Evolutionary conservation across 2,329 filamentous ascomycete genomes (phyloP).

Genomic region (Fusarium heterosporum): DNA sequence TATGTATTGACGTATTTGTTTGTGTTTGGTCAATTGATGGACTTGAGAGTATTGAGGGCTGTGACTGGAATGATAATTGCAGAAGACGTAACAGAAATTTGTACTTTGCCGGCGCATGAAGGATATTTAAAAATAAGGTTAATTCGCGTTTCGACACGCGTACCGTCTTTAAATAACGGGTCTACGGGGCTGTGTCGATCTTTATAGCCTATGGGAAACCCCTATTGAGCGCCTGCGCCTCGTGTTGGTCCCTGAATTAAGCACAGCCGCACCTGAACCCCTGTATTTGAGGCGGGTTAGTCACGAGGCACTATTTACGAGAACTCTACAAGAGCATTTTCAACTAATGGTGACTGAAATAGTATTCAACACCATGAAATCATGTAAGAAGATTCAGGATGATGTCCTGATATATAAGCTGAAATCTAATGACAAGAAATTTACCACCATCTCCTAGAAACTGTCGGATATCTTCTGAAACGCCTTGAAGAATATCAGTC

Average conservation of each 20-base stretch:
- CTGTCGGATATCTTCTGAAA: no score
- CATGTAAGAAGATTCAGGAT: no score
- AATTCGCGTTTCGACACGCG: constrained; percentile 9
- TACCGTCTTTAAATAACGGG: constrained; percentile 9
- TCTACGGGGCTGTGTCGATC: constrained; percentile 14
- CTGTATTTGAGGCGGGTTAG: background rate
- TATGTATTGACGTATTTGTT: background rate
- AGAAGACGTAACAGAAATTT: background rate
- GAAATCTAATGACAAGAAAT: no score
- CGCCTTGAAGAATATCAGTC: background rate
- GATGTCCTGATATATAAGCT: no score
- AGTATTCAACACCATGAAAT: no score
- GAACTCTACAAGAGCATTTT: background rate
- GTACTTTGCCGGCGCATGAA: background rate
- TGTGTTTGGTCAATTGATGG: background rate
- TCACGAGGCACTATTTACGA: background rate
- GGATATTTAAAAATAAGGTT: constrained; percentile 21
- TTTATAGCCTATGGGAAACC: background rate
- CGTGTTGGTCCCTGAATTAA: constrained; percentile 9
- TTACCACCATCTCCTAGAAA: no score
- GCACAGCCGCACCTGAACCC: constrained; percentile 13
- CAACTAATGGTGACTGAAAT: no score
- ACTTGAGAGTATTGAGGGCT: background rate
- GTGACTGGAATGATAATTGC: background rate
- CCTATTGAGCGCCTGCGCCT: constrained; percentile 2